Conservation (phyloP, 2,329 filamentous ascomycete species). For the Lizonia empirigonia region DNA sequence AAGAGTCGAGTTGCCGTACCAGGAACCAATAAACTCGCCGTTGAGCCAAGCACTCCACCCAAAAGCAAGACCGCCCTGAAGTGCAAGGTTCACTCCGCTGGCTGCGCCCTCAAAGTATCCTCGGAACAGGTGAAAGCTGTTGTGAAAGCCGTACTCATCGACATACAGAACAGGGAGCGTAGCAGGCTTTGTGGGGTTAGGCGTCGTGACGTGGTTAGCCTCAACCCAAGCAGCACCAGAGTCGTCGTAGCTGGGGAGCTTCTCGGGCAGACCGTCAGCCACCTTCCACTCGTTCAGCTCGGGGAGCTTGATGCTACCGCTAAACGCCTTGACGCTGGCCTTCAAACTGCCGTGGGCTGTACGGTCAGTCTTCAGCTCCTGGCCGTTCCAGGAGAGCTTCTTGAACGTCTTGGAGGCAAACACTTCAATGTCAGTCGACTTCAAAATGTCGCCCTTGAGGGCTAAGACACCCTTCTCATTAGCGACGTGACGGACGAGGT, state of each 20-base stretch:
- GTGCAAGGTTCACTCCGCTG: conserved; percentile 56
- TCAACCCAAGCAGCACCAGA: conserved; percentile 52
- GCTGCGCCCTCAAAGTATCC: conserved; percentile 47
- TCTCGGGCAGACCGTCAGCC: conserved; percentile 58
- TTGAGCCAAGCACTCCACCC: conserved; percentile 66
- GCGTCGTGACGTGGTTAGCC: conserved; percentile 46
- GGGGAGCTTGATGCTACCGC: conserved; percentile 46
- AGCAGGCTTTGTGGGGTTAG: conserved; percentile 47
- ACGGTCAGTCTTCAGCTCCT: conserved; percentile 32
- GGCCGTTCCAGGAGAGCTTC: conserved; percentile 49
- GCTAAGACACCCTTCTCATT: conserved; percentile 31
- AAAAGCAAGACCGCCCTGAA: conserved; percentile 61
- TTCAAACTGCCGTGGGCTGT: conserved; percentile 48
- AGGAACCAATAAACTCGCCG: conserved; percentile 61
- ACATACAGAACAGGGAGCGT: conserved; percentile 51
- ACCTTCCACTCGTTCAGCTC: conserved; percentile 55
- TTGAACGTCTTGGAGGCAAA: conserved; percentile 38
- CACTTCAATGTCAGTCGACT: conserved; percentile 46
- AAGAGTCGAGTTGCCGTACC: conserved; percentile 56
- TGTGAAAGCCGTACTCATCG: conserved; percentile 52
- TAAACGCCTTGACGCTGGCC: conserved; percentile 35
- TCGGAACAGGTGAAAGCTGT: conserved; percentile 51
- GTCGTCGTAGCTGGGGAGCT: conserved; percentile 51
- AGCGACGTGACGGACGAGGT: conserved; percentile 46
- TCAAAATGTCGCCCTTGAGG: conserved; percentile 46